Evolutionary conservation across 2,329 filamentous ascomycete species (phyloP), one percentile per base, ranked within the genome.

Genomic region (Xylariales sp.): DNA sequence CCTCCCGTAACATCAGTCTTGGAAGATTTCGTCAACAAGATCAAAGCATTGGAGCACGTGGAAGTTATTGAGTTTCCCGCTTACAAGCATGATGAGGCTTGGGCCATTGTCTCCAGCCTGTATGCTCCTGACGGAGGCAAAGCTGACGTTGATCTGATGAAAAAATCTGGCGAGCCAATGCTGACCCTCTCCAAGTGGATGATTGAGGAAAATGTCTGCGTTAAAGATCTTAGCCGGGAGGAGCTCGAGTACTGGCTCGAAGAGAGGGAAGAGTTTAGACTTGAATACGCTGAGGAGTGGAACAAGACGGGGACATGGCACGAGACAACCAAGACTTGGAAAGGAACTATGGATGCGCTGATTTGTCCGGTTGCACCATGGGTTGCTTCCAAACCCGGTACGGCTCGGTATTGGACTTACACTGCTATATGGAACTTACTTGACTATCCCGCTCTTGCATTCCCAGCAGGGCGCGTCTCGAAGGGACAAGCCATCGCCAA

Each of bases 51-150:
- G 42, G 64, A 70, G 23, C 65, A 72, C 14, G 66, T 78, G 47
- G 69, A 82, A 31, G 53, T 82, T 40, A 60, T 81, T 2, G 45
- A 49, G 14, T 49, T 45, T 45, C 8, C 8, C 8, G 8, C 23
- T 8, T 25, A n/a, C 8, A 25, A 25, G n/a, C 23, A 25, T 25
- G 23, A 25, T n/a, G 8, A 8, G n/a, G 23, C 23, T 25, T 25
- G 23, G 23, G 23, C 8, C 8, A 25, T 25, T n/a, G n/a, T 25
- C 8, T 8, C n/a, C 8, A 25, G 54, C 3, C 49, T 78, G 2
- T 82, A 82, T 53, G 84, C 76, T 56, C 57, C 67, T 2, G 81
- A 85, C 46, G 80, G 76, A 20, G 81, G 69, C 1, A 59, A 64
- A n/a, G 70, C 77, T 41, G 72, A 74, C 20, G 56, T 58, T 1